Evolutionary conservation across 805 yeast species (phyloP).

Genomic region (Candida adriatica): DNA sequence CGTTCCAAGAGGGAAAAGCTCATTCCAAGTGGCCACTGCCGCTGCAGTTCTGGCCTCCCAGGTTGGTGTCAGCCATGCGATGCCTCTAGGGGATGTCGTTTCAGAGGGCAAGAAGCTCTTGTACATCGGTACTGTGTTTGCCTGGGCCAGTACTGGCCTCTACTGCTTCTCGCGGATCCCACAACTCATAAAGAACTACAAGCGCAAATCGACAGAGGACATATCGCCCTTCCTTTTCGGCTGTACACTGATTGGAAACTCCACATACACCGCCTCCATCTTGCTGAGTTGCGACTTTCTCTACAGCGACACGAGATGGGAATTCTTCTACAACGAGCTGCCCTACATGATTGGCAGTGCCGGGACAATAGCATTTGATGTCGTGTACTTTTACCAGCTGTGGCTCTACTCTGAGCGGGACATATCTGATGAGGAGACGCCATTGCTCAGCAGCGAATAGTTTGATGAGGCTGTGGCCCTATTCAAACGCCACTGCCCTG

Average conservation of each 20-base stretch:
- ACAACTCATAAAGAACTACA: conserved; percentile 70
- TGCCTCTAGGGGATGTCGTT: conserved; percentile 8
- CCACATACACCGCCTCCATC: conserved; percentile 71
- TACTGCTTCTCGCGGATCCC: conserved; percentile 81
- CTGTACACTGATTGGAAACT: conserved; percentile 73
- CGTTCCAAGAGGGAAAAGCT: conserved; percentile 1
- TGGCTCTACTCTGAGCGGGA: conserved; percentile 25
- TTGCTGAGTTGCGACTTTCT: conserved; percentile 53
- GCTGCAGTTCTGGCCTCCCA: conserved; percentile 24
- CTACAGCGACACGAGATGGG: conserved; percentile 28
- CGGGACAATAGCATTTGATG: conserved; percentile 78
- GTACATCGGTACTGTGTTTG: conserved; percentile 40
- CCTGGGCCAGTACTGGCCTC: conserved; percentile 75
- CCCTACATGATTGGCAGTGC: conserved; percentile 83
- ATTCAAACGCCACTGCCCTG: too few species aligned
- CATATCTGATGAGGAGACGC: conserved; percentile 3
- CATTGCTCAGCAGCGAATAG: too few species aligned
- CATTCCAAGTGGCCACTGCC: conserved; percentile 3
- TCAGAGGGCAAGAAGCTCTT: not conserved
- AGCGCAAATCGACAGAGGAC: conserved; percentile 80
- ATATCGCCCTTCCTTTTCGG: conserved; percentile 73
- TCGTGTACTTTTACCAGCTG: conserved; percentile 60
- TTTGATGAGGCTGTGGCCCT: too few species aligned
- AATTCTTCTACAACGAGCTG: conserved; percentile 58
- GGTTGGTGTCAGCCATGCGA: conserved; percentile 17